Evolutionary conservation across 2,329 filamentous ascomycete genomes (phyloP), one percentile per base, ranked within the genome.

Genomic region (Pseudogymnoascus sp.): DNA sequence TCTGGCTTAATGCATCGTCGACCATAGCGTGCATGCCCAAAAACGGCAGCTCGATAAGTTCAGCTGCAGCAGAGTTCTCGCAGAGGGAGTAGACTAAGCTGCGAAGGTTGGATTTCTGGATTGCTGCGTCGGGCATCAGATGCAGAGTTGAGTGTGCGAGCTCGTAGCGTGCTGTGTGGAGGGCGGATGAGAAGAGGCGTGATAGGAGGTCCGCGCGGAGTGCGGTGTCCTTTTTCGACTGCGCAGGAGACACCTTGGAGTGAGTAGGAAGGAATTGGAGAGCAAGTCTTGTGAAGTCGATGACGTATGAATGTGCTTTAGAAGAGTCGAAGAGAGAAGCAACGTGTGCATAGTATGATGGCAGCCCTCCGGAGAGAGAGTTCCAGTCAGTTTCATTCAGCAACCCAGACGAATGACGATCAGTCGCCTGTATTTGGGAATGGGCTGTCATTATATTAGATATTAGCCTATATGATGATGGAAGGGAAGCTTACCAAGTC

Each of bases 311-410:
- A 73, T 89, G 90, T 0, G 87, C 86, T 67, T 87, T 88, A 45
- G 85, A 82, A 67, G 83, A 84, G 72, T 97, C 92, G 70, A 89
- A 97, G 1, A 99, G 80, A 18, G 85, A 81, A 10, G 92, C 83
- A 59, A 97, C 83, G 72, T 99, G 94, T 42, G 87, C 85, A 73
- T 95, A 95, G 75, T 97, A 99, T 65, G 84, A 86, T 4, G 90
- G 83, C 40, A 92, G 80, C 1, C 93, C 94, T 62, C 84, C 84
- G 70, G 92, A 83, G 25, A 88, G 74, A 5, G 84, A 74, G 35
- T 81, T 82, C 79, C 87, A 87, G 67, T 96, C 90, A 1, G 87
- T 85, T 25, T 90, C 85, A 61, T 89, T 86, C 21, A 97, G 80
- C 12, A 96, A 82, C 7, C 85, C 84, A 45, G 81, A 79, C 68